phyloP scores from a whole-genome alignment of 1,284 basidiomycete genomes.

The Afroboletus lepidellus region DNA sequence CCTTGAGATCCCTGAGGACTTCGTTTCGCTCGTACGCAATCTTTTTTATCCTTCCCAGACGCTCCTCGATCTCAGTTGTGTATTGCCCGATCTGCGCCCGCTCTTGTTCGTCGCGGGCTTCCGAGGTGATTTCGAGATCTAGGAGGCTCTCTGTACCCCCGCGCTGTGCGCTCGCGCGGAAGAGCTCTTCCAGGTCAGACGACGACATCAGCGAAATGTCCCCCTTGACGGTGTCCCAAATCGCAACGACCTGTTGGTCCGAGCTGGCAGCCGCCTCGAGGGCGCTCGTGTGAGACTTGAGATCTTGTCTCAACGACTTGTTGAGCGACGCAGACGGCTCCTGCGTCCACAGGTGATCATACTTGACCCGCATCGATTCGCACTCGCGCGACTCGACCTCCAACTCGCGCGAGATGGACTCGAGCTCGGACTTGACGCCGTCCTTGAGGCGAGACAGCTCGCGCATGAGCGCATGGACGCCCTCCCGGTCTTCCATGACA shows the following conservation, averaged over 20 bases:
- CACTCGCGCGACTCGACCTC: constrained; percentile 82
- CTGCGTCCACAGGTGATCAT: constrained; percentile 88
- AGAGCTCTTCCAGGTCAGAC: constrained; percentile 68
- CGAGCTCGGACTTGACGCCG: constrained; percentile 51
- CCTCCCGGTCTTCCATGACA: not conserved
- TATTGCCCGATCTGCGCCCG: constrained; percentile 64
- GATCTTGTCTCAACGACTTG: constrained; percentile 71
- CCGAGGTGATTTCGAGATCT: constrained; percentile 67
- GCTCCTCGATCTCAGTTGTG: constrained; percentile 76
- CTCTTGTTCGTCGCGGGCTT: constrained; percentile 67
- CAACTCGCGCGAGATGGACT: constrained; percentile 58
- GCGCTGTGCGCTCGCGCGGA: constrained; percentile 57
- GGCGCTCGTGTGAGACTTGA: constrained; percentile 77
- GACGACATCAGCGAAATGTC: constrained; percentile 72
- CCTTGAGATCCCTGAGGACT: constrained; percentile 90
- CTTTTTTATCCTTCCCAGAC: constrained; percentile 74
- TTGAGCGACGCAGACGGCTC: constrained; percentile 78
- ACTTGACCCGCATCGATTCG: constrained; percentile 82
- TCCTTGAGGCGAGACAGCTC: not conserved
- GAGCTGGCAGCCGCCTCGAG: constrained; percentile 78
- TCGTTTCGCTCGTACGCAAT: constrained; percentile 84
- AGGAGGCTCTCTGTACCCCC: constrained; percentile 55
- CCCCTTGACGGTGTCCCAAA: constrained; percentile 74
- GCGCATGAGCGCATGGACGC: not conserved
- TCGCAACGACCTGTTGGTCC: constrained; percentile 70